Evolutionary conservation across 768 basidiomycete species (phyloP).

Genomic region (Suillus tomentosus): DNA sequence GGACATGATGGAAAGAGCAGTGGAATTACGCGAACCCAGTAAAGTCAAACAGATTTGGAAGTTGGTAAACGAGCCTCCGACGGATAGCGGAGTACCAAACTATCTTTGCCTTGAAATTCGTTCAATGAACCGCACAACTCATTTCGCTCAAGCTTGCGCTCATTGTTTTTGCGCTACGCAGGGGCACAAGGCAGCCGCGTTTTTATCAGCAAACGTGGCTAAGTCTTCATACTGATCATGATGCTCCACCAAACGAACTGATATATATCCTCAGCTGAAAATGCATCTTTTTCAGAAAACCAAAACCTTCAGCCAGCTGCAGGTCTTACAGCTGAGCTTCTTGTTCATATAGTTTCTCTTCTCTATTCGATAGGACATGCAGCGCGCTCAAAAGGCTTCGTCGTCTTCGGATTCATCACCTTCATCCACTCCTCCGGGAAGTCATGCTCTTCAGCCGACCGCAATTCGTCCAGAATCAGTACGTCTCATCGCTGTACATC

Average conservation of each 20-base stretch:
- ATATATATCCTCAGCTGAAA: conserved; percentile 9
- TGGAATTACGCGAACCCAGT: conserved; percentile 12
- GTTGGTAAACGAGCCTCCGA: conserved; percentile 5
- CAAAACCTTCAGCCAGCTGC: conserved; percentile 3
- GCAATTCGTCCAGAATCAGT: not conserved
- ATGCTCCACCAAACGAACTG: conserved; percentile 2
- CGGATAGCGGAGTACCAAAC: conserved; percentile 34
- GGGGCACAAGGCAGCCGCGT: conserved; percentile 31
- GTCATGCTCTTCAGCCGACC: not conserved
- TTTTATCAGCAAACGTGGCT: conserved; percentile 28
- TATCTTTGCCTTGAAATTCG: conserved; percentile 18
- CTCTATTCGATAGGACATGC: not conserved
- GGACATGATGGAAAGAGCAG: conserved; percentile 44
- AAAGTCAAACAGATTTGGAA: conserved; percentile 9
- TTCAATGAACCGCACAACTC: conserved; percentile 23
- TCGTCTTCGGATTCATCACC: conserved; percentile 9
- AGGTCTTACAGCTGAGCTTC: not conserved
- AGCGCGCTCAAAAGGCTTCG: conserved; percentile 4
- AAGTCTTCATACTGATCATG: conserved; percentile 7
- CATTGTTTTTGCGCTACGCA: conserved; percentile 33
- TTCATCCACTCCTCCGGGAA: not conserved
- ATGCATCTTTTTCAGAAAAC: conserved; percentile 3
- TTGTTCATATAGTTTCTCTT: not conserved
- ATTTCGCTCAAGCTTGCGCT: conserved; percentile 15
- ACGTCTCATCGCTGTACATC: not conserved